Evolutionary conservation across 345 rosid species (phyloP), one percentile per base, ranked within the genome.

Genomic region (Firmiana major): DNA sequence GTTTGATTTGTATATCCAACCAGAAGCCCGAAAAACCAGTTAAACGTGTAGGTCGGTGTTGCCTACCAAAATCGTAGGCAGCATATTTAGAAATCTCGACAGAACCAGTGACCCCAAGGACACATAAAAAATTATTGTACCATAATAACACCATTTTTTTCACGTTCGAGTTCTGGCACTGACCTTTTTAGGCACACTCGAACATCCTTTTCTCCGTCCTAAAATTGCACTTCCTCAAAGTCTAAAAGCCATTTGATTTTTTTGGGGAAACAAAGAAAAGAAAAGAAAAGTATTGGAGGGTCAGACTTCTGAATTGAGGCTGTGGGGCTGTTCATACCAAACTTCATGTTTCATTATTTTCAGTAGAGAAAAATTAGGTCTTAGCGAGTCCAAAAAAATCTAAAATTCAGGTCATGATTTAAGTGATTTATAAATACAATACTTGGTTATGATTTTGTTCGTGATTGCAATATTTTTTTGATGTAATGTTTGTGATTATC

Each of bases 291-390:
- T 31, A 57, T 57, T 57, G 63, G 63, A 24, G 64, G 64, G 38
- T 26, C 64, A 24, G 22, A 45, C 54, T 45, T 43, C 72, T 9
- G 11, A 9, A 42, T n/a, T n/a, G 28, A 11, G 72, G 72, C 54
- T 22, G 28, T 43, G 72, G 36, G 54, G 54, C 54, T 67, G 54
- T 67, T 45, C 72, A 43, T 67, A 67, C 54, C 36, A 24, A 66
- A 21, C 71, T n/a, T 21, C 51, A 21, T 6, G 1, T 21, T 7
- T 24, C 24, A 43, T 42, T 43, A 10, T 59, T 34, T 34, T 34
- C 4, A 34, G 4, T n/a, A n/a, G n/a, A n/a, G n/a, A n/a, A n/a
- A n/a, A n/a, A n/a, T n/a, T n/a, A n/a, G n/a, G n/a, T n/a, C n/a
- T n/a, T n/a, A n/a, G n/a, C n/a, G n/a, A n/a, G n/a, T n/a, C n/a